Base-by-base conservation (phyloP, 257 asterid genomes). In the Solanum arcanum region DNA sequence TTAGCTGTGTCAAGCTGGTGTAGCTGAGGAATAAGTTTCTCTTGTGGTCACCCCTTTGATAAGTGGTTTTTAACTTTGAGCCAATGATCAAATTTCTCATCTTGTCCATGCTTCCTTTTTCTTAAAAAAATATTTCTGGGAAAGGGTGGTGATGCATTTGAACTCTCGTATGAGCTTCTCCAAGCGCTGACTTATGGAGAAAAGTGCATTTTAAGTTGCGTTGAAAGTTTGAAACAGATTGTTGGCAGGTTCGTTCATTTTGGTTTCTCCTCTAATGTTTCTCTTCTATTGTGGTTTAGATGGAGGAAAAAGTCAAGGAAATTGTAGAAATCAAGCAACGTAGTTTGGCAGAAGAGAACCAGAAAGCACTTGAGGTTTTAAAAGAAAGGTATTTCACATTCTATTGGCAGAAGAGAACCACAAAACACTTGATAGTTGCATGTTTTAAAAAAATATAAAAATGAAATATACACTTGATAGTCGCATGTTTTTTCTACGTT, bases 291-390 rank as follows among this genome's bases (percentile, higher is more conserved):
- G 86, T 87, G 84, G 81, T 89, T 52, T 87, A 97, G 99, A 96
- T 97, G 99, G 99, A 96, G 90, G 99, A 96, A 88, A 97, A 97
- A 87, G 99, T 97, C 88, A 97, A 96, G 92, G 99, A 97, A 95
- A 90, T 93, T 88, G 98, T 97, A 89, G 99, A 97, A 92, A 97
- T 97, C 74, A 97, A 97, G 94, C 99, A 97, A 88, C 99, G 99
- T 47, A 96, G 93, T 92, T 89, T 97, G 95, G 99, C 99, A 8
- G 99, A 97, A 90, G 99, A 97, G 94, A 97, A 96, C 92, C 99
- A 97, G 92, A 97, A 97, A 92, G 92, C 98, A 25, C 87, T 97
- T 94, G 99, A 96, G 93, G 98, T 95, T 87, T 88, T 96, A 46
- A 97, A 96, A 89, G 99, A 97, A 92, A 94, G 99, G 99, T 95